A percentile compares a stretch with the other conserved stretches of the same genome.
Evolutionary conservation across 78 protist genomes (phyloP).

Genomic region (Abeoforma whisleri): DNA sequence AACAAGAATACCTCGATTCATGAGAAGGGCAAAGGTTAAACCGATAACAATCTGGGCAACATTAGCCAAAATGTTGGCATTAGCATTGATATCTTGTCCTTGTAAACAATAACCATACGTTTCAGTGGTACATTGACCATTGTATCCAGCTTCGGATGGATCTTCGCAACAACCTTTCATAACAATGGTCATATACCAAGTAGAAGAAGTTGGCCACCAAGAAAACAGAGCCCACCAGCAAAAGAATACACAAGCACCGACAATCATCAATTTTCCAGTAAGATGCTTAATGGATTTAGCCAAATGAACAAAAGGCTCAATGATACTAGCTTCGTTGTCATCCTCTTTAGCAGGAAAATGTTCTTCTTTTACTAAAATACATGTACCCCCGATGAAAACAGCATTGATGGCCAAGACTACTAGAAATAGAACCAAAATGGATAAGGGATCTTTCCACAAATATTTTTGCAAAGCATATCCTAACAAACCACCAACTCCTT

Average conservation of each 20-base stretch:
- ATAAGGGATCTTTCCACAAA: not conserved
- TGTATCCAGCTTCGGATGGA: not conserved
- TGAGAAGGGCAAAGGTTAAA: not conserved
- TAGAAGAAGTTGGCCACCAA: conserved; percentile 35
- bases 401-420: not conserved
- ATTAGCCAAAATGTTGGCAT: not conserved
- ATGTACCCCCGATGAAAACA: not conserved
- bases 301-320: not conserved
- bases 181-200: conserved; percentile 7
- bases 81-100: not conserved
- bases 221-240: conserved; percentile 24
- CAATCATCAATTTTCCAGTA: not conserved
- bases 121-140: not conserved
- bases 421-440: not conserved
- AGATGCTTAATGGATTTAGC: not conserved
- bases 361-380: not conserved
- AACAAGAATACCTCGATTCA: conserved; percentile 6
- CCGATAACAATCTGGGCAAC: not conserved
- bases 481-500: conserved; percentile 8
- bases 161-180: not conserved
- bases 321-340: no score
- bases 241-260: not conserved
- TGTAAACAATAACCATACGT: not conserved
- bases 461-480: not conserved
- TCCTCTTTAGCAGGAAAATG: no score